Percentiles rank a stretch among this genome's conserved stretches.
These are phyloP conservation scores for Orbilia ellipsospora DNA, from an alignment of 2,329 filamentous ascomycete genomes.

Conservation along the genomic window DNA sequence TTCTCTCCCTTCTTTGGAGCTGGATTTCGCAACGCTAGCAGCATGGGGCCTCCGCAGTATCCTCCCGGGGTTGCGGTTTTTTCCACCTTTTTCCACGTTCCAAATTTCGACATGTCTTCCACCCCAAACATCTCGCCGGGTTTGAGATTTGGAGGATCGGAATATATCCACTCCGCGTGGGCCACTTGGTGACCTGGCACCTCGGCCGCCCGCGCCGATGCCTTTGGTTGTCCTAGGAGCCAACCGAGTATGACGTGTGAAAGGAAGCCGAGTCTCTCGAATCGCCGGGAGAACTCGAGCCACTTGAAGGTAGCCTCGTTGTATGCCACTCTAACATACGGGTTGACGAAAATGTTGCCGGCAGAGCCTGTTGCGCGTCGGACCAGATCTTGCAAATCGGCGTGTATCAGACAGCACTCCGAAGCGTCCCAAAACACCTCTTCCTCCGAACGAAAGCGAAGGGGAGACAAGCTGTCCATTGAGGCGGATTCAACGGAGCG, in stretches of 20 bases:
- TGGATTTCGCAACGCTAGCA: conserved; percentile 65
- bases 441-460: conserved; percentile 70
- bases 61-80: conserved; percentile 66
- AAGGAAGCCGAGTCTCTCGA: conserved; percentile 73
- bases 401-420: conserved; percentile 72
- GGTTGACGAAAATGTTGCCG: conserved; percentile 77
- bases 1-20: not conserved
- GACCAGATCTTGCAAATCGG: conserved; percentile 61
- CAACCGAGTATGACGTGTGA: conserved; percentile 71
- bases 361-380: conserved; percentile 62
- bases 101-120: conserved; percentile 60
- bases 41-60: conserved; percentile 69
- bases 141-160: conserved; percentile 68
- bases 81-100: conserved; percentile 54
- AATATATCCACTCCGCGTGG: conserved; percentile 72
- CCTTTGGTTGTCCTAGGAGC: conserved; percentile 68
- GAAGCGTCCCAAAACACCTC: conserved; percentile 73
- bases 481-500: not conserved
- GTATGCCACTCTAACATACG: conserved; percentile 78
- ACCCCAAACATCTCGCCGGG: conserved; percentile 67
- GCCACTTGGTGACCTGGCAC: conserved; percentile 52
- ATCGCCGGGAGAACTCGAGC: conserved; percentile 71
- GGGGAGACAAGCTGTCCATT: conserved; percentile 62
- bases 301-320: conserved; percentile 69
- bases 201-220: conserved; percentile 55